Percentiles rank a stretch among this genome's conserved stretches.
Evolutionary conservation across 495 filamentous ascomycete species (phyloP).

Genomic region (Hyaloscypha finlandica): DNA sequence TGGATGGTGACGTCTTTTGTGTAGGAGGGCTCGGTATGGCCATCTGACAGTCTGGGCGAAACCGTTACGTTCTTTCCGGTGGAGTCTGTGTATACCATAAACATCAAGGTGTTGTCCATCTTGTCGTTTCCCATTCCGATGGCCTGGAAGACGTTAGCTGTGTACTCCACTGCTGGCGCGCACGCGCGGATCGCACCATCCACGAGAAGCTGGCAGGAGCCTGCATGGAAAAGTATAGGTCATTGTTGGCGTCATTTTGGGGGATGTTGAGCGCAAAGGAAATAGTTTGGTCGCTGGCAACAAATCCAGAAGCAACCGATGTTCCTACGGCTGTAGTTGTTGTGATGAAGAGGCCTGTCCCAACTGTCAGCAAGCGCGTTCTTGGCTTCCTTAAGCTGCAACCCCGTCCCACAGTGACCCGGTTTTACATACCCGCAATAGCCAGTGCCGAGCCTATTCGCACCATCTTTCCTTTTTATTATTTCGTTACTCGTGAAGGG

Average conservation of each 20-base stretch:
- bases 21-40: constrained; percentile 51
- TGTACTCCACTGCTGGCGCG: neutral
- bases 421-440: constrained; percentile 13
- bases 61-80: constrained; percentile 51
- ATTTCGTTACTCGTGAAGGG: neutral
- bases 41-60: constrained; percentile 46
- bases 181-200: constrained; percentile 22
- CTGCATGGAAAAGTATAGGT: constrained; percentile 27
- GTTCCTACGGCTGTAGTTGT: constrained; percentile 11
- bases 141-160: constrained; percentile 28
- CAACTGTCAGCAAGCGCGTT: constrained; percentile 11
- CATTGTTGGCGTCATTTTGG: constrained; percentile 22
- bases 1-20: constrained; percentile 41
- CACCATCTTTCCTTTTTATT: constrained; percentile 10
- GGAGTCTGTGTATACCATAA: constrained; percentile 48
- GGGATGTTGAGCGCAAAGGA: constrained; percentile 31
- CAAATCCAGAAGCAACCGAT: constrained; percentile 20
- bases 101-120: constrained; percentile 55
- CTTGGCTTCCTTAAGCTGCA: neutral
- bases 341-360: constrained; percentile 17
- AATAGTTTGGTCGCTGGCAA: constrained; percentile 25
- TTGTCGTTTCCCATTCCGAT: constrained; percentile 51
- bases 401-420: neutral
- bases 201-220: constrained; percentile 24
- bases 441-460: constrained; percentile 17